These are phyloP conservation scores for Phyllosticta capitalensis DNA, from an alignment of 2,329 filamentous ascomycete genomes.

Conservation along the genomic window DNA sequence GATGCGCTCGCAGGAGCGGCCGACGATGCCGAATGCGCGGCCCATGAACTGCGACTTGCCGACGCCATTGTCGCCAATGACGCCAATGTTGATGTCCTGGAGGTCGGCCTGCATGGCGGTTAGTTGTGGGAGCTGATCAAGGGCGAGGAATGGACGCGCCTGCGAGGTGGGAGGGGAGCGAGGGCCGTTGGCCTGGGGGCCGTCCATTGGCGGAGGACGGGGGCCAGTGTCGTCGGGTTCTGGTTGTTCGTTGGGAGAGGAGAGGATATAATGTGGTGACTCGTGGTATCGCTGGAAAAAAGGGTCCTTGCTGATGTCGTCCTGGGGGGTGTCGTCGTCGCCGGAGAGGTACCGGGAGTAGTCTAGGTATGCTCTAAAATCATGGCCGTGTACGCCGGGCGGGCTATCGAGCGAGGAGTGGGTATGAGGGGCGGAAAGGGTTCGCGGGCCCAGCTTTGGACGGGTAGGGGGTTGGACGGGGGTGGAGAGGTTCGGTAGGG, in stretches of 20 bases:
- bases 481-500: constrained; percentile 5
- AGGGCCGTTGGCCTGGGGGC: constrained; percentile 12
- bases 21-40: constrained; percentile 42
- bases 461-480: constrained; percentile 3
- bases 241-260: background rate
- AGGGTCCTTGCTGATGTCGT: constrained; percentile 29
- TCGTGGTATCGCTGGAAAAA: constrained; percentile 34
- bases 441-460: constrained; percentile 10
- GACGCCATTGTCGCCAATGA: constrained; percentile 44
- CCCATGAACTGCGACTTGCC: constrained; percentile 54
- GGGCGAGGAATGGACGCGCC: constrained; percentile 5
- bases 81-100: constrained; percentile 49
- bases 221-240: too few relatives aligned
- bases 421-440: constrained; percentile 28
- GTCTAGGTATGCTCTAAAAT: background rate
- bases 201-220: constrained; percentile 15
- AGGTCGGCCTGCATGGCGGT: constrained; percentile 17
- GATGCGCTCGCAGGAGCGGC: background rate
- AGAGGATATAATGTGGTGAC: constrained; percentile 15
- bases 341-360: background rate
- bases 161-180: background rate
- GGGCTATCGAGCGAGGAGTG: constrained; percentile 9
- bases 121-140: constrained; percentile 15
- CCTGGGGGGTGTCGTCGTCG: constrained; percentile 10
- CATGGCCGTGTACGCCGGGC: constrained; percentile 1